A percentile compares a stretch with the other conserved stretches of the same genome.
Evolutionary conservation across 176 grass and related monocot species (phyloP).

Genomic region (Juncus effusus): DNA sequence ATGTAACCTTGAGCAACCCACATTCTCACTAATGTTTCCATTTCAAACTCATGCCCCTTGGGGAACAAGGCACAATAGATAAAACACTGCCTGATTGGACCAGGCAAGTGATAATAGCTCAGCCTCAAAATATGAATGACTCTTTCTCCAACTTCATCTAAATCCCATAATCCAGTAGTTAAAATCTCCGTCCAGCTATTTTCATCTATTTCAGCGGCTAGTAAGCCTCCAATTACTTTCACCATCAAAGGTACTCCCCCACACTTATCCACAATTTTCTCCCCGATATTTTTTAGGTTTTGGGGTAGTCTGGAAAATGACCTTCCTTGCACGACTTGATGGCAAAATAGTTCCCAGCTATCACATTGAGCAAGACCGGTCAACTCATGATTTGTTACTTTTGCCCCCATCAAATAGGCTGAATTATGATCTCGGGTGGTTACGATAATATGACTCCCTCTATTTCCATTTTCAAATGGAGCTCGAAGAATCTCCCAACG

Average conservation of each 20-base stretch:
- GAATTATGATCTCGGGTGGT: slow-evolving; percentile 33
- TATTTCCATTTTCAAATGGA: slow-evolving; percentile 23
- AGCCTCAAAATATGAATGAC: slow-evolving; percentile 43
- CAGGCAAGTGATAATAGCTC: slow-evolving; percentile 37
- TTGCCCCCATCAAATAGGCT: neutral
- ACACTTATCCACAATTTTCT: slow-evolving; percentile 26
- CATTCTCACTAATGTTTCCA: slow-evolving; percentile 28
- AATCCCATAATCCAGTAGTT: slow-evolving; percentile 28
- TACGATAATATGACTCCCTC: slow-evolving; percentile 32
- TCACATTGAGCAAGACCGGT: slow-evolving; percentile 19
- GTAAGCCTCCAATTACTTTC: slow-evolving; percentile 35
- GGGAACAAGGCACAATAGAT: slow-evolving; percentile 44
- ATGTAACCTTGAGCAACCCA: slow-evolving; percentile 49
- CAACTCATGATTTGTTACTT: slow-evolving; percentile 4
- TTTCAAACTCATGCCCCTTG: slow-evolving; percentile 41
- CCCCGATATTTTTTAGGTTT: slow-evolving; percentile 14
- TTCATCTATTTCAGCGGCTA: slow-evolving; percentile 14
- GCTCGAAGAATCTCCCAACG: slow-evolving; percentile 33
- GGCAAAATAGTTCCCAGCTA: slow-evolving; percentile 26
- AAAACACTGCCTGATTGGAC: slow-evolving; percentile 35
- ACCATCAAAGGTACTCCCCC: slow-evolving; percentile 41
- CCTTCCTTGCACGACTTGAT: slow-evolving; percentile 25
- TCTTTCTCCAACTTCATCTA: neutral
- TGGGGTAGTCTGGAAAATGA: neutral
- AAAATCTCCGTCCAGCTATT: slow-evolving; percentile 24